phyloP scores from a whole-genome alignment of 2,329 filamentous ascomycete species.

The Cladosporium velox region DNA sequence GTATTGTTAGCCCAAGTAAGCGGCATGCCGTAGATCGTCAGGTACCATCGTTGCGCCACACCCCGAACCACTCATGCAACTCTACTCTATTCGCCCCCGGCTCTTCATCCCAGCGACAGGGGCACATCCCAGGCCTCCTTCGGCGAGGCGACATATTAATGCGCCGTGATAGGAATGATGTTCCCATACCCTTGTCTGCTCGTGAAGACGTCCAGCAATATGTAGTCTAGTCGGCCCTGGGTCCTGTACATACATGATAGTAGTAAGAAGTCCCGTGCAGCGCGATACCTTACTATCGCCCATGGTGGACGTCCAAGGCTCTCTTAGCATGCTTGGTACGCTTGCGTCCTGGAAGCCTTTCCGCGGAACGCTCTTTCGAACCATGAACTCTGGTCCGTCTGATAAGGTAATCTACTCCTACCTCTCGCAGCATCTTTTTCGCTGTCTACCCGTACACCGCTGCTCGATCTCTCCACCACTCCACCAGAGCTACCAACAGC shows the following conservation, averaged over 20 bases:
- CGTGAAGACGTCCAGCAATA: conserved; percentile 13
- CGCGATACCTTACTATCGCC: not conserved
- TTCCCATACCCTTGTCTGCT: conserved; percentile 3
- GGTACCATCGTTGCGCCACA: conserved; percentile 20
- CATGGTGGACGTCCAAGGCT: not conserved
- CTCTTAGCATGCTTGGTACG: conserved; percentile 8
- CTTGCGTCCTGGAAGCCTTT: conserved; percentile 1
- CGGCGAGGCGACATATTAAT: conserved; percentile 18
- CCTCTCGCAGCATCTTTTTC: conserved; percentile 7
- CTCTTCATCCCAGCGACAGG: conserved; percentile 17
- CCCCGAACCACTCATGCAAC: conserved; percentile 5
- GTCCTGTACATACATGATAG: not conserved
- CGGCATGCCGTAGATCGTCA: conserved; percentile 15
- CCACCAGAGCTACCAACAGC: conserved; percentile 1
- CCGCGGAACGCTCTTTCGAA: conserved; percentile 1
- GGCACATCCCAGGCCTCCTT: conserved; percentile 16
- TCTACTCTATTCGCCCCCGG: conserved; percentile 8
- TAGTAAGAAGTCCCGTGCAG: conserved; percentile 4
- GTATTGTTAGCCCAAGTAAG: not conserved
- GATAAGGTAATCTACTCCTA: not conserved
- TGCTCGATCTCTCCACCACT: conserved; percentile 10
- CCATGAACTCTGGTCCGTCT: not conserved
- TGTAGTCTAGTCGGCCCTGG: not conserved
- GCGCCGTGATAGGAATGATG: conserved; percentile 9
- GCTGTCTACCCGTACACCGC: conserved; percentile 12